Evolutionary conservation across 164 flowering plant species (phyloP).

Genomic region (Paratinospora sagittata): DNA sequence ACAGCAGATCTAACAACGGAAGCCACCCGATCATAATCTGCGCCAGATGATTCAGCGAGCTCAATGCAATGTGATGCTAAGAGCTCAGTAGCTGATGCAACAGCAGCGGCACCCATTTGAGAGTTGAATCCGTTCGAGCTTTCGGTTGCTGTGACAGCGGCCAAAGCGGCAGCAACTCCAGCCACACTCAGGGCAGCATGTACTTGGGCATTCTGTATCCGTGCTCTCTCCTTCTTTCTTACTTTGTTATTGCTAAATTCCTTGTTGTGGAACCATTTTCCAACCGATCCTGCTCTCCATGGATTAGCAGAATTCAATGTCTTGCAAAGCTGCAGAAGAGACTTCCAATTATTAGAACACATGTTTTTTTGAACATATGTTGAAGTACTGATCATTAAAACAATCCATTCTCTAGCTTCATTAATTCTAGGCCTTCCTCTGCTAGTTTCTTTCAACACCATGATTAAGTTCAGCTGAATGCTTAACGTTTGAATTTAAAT

Average conservation of each 20-base stretch:
- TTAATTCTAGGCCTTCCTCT: too few species aligned
- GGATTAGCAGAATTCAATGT: conserved; percentile 16
- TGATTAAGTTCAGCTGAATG: too few species aligned
- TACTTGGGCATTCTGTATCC: conserved; percentile 58
- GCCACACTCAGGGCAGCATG: conserved; percentile 78
- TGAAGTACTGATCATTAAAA: not conserved
- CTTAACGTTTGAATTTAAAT: too few species aligned
- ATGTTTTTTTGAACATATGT: too few species aligned
- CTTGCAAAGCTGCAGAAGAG: conserved; percentile 24
- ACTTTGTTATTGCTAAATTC: conserved; percentile 27
- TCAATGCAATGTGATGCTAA: conserved; percentile 81
- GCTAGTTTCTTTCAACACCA: too few species aligned
- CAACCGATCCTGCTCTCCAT: conserved; percentile 35
- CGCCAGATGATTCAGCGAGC: conserved; percentile 72
- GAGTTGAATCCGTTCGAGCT: conserved; percentile 31
- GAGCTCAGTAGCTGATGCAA: conserved; percentile 80
- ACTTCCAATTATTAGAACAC: not conserved
- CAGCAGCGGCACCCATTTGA: conserved; percentile 60
- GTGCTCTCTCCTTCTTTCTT: conserved; percentile 67
- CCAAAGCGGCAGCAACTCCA: conserved; percentile 77
- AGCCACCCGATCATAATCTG: conserved; percentile 56
- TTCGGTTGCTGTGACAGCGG: conserved; percentile 58
- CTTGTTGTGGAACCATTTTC: conserved; percentile 73
- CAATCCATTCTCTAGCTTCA: not conserved
- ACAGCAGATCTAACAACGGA: conserved; percentile 68